Evolutionary conservation across 208 protist species (phyloP).

Genomic region (Leishmania mexicana): DNA sequence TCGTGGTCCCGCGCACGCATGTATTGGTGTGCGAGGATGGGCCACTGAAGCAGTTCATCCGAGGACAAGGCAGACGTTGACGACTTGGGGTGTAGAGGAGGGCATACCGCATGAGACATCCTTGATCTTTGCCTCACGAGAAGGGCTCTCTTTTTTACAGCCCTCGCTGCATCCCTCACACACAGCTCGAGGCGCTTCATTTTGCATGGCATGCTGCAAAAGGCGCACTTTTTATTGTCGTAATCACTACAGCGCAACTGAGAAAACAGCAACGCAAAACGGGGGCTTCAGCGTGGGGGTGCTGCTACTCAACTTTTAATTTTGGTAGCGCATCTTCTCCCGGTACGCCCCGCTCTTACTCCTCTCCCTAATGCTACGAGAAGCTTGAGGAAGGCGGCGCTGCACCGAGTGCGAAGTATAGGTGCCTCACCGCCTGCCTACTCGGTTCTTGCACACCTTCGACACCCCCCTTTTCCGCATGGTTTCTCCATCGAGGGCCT

Average conservation of each 20-base stretch:
- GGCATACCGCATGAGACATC: too few species aligned
- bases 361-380: background rate
- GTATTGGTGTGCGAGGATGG: background rate
- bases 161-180: background rate
- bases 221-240: background rate
- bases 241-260: background rate
- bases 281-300: background rate
- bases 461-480: background rate
- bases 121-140: background rate
- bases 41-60: background rate
- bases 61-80: background rate
- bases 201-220: background rate
- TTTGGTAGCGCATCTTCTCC: too few species aligned
- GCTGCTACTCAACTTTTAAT: background rate
- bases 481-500: background rate
- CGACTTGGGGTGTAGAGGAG: background rate
- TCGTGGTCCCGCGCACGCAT: background rate
- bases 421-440: background rate
- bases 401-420: too few species aligned
- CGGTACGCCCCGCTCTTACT: background rate
- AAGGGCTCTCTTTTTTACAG: background rate
- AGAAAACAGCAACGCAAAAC: background rate
- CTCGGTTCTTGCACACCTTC: background rate
- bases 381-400: background rate
- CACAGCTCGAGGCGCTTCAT: background rate